Percentiles rank a stretch among this genome's conserved stretches.
These are phyloP conservation scores for Penicillium argentinense DNA, from an alignment of 495 filamentous ascomycete species.

Conservation along the genomic window DNA sequence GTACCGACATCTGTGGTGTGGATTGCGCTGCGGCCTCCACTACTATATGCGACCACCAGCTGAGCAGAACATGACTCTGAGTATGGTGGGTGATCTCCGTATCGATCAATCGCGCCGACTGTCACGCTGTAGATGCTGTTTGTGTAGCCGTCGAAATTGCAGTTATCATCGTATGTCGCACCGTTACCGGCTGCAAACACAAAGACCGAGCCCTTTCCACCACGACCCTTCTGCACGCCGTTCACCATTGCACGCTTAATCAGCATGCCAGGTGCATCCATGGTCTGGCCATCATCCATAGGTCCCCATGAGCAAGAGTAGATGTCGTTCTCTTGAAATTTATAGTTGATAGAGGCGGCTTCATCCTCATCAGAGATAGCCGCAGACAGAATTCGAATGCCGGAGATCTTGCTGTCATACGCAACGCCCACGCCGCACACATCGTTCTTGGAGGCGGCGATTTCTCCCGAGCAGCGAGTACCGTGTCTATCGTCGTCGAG, in stretches of 20 bases:
- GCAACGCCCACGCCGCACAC: slow-evolving; percentile 96
- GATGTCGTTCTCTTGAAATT: slow-evolving; percentile 86
- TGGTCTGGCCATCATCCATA: slow-evolving; percentile 85
- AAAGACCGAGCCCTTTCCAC: slow-evolving; percentile 84
- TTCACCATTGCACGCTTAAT: slow-evolving; percentile 90
- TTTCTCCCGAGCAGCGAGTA: slow-evolving; percentile 92
- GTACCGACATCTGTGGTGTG: slow-evolving; percentile 93
- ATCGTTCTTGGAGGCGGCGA: slow-evolving; percentile 85
- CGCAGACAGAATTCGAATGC: slow-evolving; percentile 86
- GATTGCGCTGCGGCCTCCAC: slow-evolving; percentile 82
- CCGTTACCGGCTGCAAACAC: slow-evolving; percentile 98
- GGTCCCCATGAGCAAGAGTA: slow-evolving; percentile 99
- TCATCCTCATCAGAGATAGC: slow-evolving; percentile 92
- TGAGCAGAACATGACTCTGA: slow-evolving; percentile 95
- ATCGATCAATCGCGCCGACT: slow-evolving; percentile 87
- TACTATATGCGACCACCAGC: slow-evolving; percentile 93
- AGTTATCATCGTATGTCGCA: slow-evolving; percentile 84
- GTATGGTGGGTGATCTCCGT: slow-evolving; percentile 84
- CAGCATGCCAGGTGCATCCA: slow-evolving; percentile 90
- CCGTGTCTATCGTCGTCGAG: slow-evolving; percentile 84
- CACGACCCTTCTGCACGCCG: slow-evolving; percentile 83
- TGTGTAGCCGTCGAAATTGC: slow-evolving; percentile 99
- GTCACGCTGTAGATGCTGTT: slow-evolving; percentile 99
- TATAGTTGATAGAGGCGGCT: slow-evolving; percentile 88
- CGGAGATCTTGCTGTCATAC: slow-evolving; percentile 85